phyloP scores from a whole-genome alignment of 805 yeast genomes.

The Spencermartinsiella europaea region DNA sequence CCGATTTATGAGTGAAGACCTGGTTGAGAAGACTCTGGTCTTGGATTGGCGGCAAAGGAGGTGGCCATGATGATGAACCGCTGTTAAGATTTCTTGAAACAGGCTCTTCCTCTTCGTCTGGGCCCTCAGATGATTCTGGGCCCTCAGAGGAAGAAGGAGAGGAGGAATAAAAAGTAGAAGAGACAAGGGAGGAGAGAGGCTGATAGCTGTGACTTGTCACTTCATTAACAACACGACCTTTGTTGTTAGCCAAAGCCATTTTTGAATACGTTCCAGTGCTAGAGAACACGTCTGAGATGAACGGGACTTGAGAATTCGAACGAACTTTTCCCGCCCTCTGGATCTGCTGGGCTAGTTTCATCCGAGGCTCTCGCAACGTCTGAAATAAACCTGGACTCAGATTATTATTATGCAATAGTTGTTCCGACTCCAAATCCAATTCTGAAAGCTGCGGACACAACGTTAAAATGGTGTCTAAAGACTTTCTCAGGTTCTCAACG shows the following conservation, averaged over 20 bases:
- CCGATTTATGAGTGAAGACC: conserved; percentile 79
- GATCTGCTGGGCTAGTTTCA: conserved; percentile 56
- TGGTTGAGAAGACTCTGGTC: conserved; percentile 55
- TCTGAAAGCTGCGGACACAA: conserved; percentile 50
- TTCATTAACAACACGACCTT: neutral
- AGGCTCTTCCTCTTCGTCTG: too few species aligned
- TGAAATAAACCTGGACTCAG: conserved; percentile 43
- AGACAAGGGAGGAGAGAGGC: neutral
- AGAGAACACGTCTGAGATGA: neutral
- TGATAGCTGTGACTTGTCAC: neutral
- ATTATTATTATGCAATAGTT: conserved; percentile 26
- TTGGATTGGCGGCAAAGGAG: conserved; percentile 62
- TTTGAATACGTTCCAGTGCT: neutral
- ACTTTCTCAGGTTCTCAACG: conserved; percentile 46
- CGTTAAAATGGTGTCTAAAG: conserved; percentile 45
- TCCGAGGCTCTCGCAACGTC: conserved; percentile 48
- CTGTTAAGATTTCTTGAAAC: neutral
- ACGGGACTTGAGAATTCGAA: neutral
- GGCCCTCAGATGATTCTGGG: too few species aligned
- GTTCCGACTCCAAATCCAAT: conserved; percentile 35
- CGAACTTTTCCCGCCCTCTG: conserved; percentile 37
- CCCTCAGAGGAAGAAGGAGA: neutral
- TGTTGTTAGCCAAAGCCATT: neutral
- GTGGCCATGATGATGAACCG: conserved; percentile 51
- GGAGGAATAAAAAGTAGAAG: neutral